Percentiles rank a stretch among this genome's conserved stretches.
Conservation (phyloP, 139 green algal genomes). For the Chlorella sp. region DNA sequence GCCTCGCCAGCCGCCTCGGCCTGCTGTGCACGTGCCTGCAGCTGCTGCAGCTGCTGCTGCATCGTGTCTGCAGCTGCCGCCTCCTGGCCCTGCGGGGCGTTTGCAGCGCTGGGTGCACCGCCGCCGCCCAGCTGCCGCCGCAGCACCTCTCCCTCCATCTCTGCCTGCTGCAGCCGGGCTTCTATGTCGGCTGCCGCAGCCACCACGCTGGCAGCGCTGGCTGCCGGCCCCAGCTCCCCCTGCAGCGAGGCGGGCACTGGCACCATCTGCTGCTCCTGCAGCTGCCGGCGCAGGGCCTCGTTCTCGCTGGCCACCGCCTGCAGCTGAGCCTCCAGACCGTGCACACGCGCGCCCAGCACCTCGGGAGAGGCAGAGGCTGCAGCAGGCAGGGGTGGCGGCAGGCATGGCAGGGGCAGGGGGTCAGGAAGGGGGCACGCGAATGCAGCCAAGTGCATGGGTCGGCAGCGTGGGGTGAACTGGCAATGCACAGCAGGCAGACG, state of each 20-base stretch:
- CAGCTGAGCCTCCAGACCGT: slow-evolving; percentile 6
- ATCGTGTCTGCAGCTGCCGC: neutral
- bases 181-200: slow-evolving; percentile 7
- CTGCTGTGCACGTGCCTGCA: neutral
- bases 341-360: neutral
- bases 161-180: neutral
- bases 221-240: neutral
- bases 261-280: slow-evolving; percentile 8
- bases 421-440: too few species aligned
- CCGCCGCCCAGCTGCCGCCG: neutral
- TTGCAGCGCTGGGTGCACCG: neutral
- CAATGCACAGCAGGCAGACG: too few species aligned
- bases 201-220: neutral
- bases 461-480: too few species aligned
- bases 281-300: neutral
- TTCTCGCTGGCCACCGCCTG: neutral
- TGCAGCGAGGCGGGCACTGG: slow-evolving; percentile 15
- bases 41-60: slow-evolving; percentile 3
- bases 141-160: slow-evolving; percentile 6
- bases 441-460: too few species aligned
- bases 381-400: neutral
- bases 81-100: neutral
- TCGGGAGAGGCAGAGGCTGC: neutral
- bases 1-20: neutral
- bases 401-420: neutral